A percentile compares a stretch with the other conserved stretches of the same genome.
Evolutionary conservation across 371 early-diverging fungal species (phyloP).

Genomic region (Mortierella sp.): DNA sequence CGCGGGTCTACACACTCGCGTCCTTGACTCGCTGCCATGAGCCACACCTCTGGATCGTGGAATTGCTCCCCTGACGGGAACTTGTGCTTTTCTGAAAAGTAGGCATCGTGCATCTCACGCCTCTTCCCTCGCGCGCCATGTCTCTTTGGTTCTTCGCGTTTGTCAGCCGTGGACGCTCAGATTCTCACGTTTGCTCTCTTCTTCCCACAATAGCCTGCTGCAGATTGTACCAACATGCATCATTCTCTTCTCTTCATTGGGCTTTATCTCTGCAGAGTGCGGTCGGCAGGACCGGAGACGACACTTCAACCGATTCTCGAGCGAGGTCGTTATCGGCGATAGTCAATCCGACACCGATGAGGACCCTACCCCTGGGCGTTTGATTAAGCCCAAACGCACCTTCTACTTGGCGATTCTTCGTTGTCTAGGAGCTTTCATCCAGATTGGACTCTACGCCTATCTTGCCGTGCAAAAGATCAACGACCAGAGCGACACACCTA

Average conservation of each 20-base stretch:
- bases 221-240: constrained; percentile 51
- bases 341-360: constrained; percentile 30
- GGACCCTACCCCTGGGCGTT: constrained; percentile 6
- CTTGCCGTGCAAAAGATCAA: constrained; percentile 33
- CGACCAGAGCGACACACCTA: constrained; percentile 17
- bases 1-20: no score
- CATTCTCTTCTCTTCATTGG: constrained; percentile 50
- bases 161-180: no score
- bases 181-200: neutral
- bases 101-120: neutral
- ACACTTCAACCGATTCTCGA: constrained; percentile 47
- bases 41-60: no score
- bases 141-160: no score
- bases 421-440: constrained; percentile 36
- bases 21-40: no score
- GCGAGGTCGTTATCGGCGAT: constrained; percentile 52
- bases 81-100: constrained; percentile 43
- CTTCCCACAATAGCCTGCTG: constrained; percentile 18
- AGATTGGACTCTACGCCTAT: constrained; percentile 36
- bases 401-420: constrained; percentile 39
- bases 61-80: constrained; percentile 35
- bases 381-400: constrained; percentile 52
- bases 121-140: neutral
- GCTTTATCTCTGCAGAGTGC: constrained; percentile 50
- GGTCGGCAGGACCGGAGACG: constrained; percentile 51